Base-by-base conservation (phyloP, 1,139 yeast species). In the Nakaseomyces bracarensis region DNA sequence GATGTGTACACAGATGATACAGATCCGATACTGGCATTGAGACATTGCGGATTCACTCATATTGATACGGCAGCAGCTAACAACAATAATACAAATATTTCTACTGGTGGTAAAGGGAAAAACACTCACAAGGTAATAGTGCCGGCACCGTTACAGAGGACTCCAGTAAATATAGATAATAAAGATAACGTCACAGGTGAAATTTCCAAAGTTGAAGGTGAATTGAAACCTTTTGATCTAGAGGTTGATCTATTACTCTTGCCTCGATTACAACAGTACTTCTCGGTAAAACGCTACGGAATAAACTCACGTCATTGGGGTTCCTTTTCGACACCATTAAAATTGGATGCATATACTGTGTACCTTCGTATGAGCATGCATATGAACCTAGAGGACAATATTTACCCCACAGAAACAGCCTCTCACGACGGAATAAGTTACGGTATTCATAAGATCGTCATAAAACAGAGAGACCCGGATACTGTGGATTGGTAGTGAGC, bases 1-100 rank as follows among this genome's bases (percentile, higher is more conserved):
- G 87, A 82, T 41, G 69, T 91, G 2, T 91, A 89, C 61, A 84
- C 96, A 1, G 97, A 91, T 61, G 98, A 91, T 62, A 82, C 95
- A 1, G 95, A 91, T 58, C 66, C 89, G 3, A 71, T 91, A 34
- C 71, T 84, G 2, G 82, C 80, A 0, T 65, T 89, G 46, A 73
- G 77, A 47, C 97, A 91, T 55, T 65, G 75, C 47, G 96, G 96
- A 0, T 67, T 80, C 21, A 69, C 84, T 19, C 67, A 67, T 10
- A 64, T 71, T 58, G 69, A 69, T 47, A 44, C 23, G 49, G 4
- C 53, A 9, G n/a, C 22, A n/a, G 8, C 9, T 18, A 34, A 16
- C 11, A 21, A 8, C 31, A 4, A 9, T 15, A 10, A n/a, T 6
- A 14, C 20, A 25, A 33, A 26, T 4, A n/a, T n/a, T n/a, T 7